These are phyloP conservation scores for Leptomonas seymouri DNA, from an alignment of 208 protist genomes.

Conservation along the genomic window DNA sequence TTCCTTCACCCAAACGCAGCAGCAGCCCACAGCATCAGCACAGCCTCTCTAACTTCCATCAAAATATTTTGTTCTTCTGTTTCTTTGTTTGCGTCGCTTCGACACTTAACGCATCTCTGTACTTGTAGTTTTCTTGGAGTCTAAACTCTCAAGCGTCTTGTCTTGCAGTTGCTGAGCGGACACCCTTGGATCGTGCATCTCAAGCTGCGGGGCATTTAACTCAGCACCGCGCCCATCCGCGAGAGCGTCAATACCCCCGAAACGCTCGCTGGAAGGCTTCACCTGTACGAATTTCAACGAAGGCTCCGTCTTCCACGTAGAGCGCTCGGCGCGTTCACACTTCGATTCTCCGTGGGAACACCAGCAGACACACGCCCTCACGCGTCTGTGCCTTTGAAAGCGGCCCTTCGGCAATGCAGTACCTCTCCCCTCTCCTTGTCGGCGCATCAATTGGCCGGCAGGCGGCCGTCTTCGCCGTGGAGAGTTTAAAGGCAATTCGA, in stretches of 20 bases:
- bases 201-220: too few relatives aligned
- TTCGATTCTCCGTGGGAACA: too few relatives aligned
- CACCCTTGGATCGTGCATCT: not conserved
- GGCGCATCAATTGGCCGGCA: constrained; percentile 38
- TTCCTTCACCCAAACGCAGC: not conserved
- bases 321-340: too few relatives aligned
- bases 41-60: too few relatives aligned
- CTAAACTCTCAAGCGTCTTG: too few relatives aligned
- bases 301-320: too few relatives aligned
- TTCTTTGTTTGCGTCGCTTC: constrained; percentile 8
- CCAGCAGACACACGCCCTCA: too few relatives aligned
- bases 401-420: constrained; percentile 14
- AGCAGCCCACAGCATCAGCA: too few relatives aligned
- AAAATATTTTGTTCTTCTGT: constrained; percentile 9
- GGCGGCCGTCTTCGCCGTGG: constrained; percentile 49
- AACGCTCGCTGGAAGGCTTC: not conserved
- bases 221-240: not conserved
- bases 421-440: constrained; percentile 33
- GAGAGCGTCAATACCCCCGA: not conserved
- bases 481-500: constrained; percentile 60
- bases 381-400: too few relatives aligned
- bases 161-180: not conserved
- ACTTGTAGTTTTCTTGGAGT: too few relatives aligned
- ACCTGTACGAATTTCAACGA: too few relatives aligned
- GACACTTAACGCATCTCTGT: too few relatives aligned